Conservation (phyloP, 345 rosid species). For the Eucalyptus dawsonii region DNA sequence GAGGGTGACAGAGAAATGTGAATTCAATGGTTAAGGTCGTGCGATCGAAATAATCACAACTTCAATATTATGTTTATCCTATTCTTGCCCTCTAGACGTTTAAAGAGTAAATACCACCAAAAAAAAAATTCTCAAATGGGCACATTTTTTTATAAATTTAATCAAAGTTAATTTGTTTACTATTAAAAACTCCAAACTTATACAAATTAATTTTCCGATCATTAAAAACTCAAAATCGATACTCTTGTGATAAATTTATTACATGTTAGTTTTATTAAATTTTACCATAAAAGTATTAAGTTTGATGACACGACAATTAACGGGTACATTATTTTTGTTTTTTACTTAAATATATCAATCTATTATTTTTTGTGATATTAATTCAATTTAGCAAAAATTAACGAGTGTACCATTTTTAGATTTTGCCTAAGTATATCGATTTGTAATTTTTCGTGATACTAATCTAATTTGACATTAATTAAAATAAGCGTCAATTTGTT, state of each 20-base stretch:
- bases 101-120: background rate
- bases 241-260: fast-evolving
- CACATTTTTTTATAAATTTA: too few relatives aligned
- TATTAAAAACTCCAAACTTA: too few relatives aligned
- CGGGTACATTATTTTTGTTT: fast-evolving
- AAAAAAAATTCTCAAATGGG: too few relatives aligned
- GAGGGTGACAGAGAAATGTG: fast-evolving
- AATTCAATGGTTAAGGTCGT: background rate
- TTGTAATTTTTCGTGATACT: fast-evolving
- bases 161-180: fast-evolving
- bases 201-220: fast-evolving
- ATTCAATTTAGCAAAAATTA: too few relatives aligned
- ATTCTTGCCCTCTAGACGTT: fast-evolving
- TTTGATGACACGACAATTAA: fast-evolving
- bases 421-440: fast-evolving
- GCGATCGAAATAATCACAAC: background rate
- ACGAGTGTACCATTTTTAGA: too few relatives aligned
- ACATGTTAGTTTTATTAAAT: fast-evolving
- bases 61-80: fast-evolving
- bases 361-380: too few relatives aligned
- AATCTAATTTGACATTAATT: fast-evolving
- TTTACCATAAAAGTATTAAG: fast-evolving
- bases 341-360: too few relatives aligned
- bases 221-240: fast-evolving
- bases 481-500: fast-evolving